Evolutionary conservation across 208 protist species (phyloP).

Genomic region (Herpetomonas muscarum): DNA sequence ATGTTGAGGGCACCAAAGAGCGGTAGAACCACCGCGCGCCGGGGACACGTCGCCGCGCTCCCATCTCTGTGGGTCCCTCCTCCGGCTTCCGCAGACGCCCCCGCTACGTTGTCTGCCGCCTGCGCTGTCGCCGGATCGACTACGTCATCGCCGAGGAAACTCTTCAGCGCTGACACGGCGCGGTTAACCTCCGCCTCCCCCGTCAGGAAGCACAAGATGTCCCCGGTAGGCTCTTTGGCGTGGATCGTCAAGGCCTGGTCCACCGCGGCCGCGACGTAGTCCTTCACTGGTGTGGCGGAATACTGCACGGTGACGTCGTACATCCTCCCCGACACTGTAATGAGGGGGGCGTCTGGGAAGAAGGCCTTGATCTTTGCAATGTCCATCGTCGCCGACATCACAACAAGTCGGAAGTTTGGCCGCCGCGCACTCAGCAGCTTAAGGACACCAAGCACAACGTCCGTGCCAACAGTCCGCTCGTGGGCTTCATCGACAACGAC

Average conservation of each 20-base stretch:
- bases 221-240: slow-evolving; percentile 53
- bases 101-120: too few species aligned
- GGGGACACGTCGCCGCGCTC: not conserved
- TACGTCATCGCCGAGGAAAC: not conserved
- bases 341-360: slow-evolving; percentile 95
- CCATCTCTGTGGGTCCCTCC: not conserved
- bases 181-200: slow-evolving; percentile 86
- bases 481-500: slow-evolving; percentile 99
- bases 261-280: slow-evolving; percentile 92
- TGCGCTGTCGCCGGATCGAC: too few species aligned
- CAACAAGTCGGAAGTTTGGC: slow-evolving; percentile 90
- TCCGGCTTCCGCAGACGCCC: not conserved
- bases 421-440: slow-evolving; percentile 73
- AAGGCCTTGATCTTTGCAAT: slow-evolving; percentile 96
- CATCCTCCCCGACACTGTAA: slow-evolving; percentile 96
- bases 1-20: slow-evolving; percentile 79
- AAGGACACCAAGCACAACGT: slow-evolving; percentile 98
- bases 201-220: slow-evolving; percentile 89
- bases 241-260: slow-evolving; percentile 70
- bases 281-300: slow-evolving; percentile 73
- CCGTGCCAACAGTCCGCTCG: slow-evolving; percentile 98
- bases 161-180: slow-evolving; percentile 23
- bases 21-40: slow-evolving; percentile 51
- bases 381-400: slow-evolving; percentile 97
- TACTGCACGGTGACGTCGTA: slow-evolving; percentile 87